These are phyloP conservation scores for Rhododendron kiyosumense DNA, from an alignment of 148 eudicot genomes.

Conservation along the genomic window DNA sequence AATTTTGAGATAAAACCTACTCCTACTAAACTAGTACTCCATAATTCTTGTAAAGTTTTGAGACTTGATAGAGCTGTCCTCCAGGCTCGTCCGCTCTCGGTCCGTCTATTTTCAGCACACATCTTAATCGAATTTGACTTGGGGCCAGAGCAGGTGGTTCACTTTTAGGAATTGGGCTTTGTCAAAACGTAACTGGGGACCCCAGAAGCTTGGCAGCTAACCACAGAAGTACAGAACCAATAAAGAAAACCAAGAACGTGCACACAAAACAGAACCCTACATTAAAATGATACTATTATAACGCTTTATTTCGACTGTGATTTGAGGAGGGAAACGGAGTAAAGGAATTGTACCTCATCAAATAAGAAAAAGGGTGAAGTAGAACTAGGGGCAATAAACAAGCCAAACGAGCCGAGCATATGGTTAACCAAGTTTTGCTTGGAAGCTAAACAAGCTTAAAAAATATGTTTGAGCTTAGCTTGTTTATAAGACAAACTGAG, in stretches of 20 bases:
- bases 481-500: too few species aligned
- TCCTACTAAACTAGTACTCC: too few species aligned
- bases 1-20: too few species aligned
- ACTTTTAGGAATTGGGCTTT: neutral
- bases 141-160: neutral
- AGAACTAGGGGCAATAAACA: too few species aligned
- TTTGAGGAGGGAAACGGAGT: neutral
- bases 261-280: neutral
- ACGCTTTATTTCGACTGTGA: neutral
- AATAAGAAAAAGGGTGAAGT: neutral
- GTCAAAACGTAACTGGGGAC: neutral
- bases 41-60: too few species aligned
- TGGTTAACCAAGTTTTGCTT: too few species aligned
- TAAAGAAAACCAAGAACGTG: neutral
- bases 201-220: neutral
- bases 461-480: too few species aligned
- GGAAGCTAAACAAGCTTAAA: too few species aligned
- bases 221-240: neutral
- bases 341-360: neutral
- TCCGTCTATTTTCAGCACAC: neutral
- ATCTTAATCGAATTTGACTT: neutral
- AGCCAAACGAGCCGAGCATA: too few species aligned
- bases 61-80: too few species aligned
- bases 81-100: too few species aligned
- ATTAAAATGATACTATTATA: neutral